These are phyloP conservation scores for Piper betle DNA, from an alignment of 164 flowering plant species.

Conservation along the genomic window DNA sequence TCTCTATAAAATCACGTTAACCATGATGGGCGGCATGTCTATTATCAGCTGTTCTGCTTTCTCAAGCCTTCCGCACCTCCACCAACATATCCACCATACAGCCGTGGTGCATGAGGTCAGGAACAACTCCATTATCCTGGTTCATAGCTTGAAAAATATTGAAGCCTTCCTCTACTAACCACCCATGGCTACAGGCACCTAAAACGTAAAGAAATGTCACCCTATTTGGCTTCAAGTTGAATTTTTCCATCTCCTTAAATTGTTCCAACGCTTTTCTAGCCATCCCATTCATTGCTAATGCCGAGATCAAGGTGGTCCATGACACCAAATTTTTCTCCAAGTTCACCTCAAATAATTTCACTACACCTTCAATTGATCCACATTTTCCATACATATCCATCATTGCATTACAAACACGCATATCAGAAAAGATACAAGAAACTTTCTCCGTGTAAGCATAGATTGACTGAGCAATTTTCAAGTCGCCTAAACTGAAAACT, in stretches of 20 bases:
- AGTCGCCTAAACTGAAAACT: conserved; percentile 9
- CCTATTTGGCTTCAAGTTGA: conserved; percentile 12
- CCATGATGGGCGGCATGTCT: conserved; percentile 14
- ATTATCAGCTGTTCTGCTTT: conserved; percentile 15
- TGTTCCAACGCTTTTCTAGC: conserved; percentile 9
- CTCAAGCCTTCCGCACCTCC: conserved; percentile 18
- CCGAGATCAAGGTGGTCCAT: conserved; percentile 18
- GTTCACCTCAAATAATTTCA: conserved; percentile 9
- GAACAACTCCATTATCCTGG: conserved; percentile 7
- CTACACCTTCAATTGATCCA: conserved; percentile 23
- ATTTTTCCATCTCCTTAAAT: conserved; percentile 14
- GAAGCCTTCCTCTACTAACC: conserved; percentile 16
- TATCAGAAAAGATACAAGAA: conserved; percentile 7
- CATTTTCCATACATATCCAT: conserved; percentile 40
- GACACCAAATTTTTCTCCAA: conserved; percentile 13
- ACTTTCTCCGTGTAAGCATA: conserved; percentile 9
- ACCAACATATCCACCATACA: conserved; percentile 22
- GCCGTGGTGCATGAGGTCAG: conserved; percentile 16
- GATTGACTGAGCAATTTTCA: conserved; percentile 6
- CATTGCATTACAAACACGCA: conserved; percentile 12
- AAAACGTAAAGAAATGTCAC: conserved; percentile 17
- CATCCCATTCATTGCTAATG: conserved; percentile 15
- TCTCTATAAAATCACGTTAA: conserved; percentile 16
- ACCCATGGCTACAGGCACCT: conserved; percentile 22
- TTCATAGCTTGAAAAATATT: conserved; percentile 11